Evolutionary conservation across 164 flowering plant genomes (phyloP), one percentile per base, ranked within the genome.

Genomic region (Dillenia turbinata): DNA sequence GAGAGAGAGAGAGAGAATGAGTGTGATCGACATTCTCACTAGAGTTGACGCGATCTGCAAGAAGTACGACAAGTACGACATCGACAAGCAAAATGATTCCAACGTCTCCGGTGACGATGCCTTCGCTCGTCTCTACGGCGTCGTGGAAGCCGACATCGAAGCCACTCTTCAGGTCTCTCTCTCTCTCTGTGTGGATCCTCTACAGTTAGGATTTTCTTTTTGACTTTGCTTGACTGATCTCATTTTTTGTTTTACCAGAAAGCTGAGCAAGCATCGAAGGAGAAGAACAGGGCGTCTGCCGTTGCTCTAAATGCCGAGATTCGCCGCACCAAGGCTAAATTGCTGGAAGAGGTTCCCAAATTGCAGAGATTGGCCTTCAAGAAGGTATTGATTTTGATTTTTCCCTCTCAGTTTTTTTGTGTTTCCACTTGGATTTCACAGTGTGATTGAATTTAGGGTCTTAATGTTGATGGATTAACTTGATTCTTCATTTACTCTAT

Each of bases 221-320:
- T 51, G 40, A 33, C 40, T 33, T 33, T 33, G 40, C 40, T 33
- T 33, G 40, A 57, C 49, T 44, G 10, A 17, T 14, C 61, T 64
- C 56, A 9, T 15, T 3, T 46, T 49, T 22, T 75, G 64, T 56
- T 26, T 26, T 59, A 3, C 15, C 69, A 91, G 97, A 94, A 91
- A 86, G 75, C 95, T 52, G 96, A 94, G 63, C 15, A 43, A 19
- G 92, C 92, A 51, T 67, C 83, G 1, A 79, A 58, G 16, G 97
- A 89, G 85, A 85, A 77, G 59, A 88, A 72, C 57, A 80, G 87
- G 65, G 97, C 98, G 1, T 75, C 96, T n/a, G 78, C 73, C 2
- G 98, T 94, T 26, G 97, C 98, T 10, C 26, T 91, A 71, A 87
- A 91, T 63, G 97, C 98, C 0, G 98, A 94, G 84, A 83, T 94